Base-by-base conservation (phyloP, 2,329 filamentous ascomycete genomes). In the Thelonectria rubi region DNA sequence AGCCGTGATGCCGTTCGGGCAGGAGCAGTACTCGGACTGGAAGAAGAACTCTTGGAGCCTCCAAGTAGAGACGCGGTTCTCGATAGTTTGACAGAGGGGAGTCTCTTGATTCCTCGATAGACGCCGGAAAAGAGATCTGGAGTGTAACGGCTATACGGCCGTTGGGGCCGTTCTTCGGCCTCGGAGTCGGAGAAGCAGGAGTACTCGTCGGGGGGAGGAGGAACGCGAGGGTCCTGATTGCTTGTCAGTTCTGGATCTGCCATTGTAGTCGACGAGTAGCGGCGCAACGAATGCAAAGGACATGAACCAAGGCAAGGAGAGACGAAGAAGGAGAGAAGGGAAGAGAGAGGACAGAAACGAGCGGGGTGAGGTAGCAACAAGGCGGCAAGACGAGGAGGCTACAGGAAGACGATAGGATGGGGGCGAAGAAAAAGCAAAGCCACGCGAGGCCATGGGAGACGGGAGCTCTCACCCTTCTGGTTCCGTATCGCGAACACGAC, bases 111-210 rank as follows among this genome's bases (percentile, higher is more conserved):
- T 64, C 81, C 82, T 65, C 82, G 81, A 70, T 84, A 84, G 66
- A 84, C 81, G 66, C 81, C 81, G 47, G 82, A 81, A 55, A 86
- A 70, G 60, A 84, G 74, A 55, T 85, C 82, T 63, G 82, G 78
- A 20, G 80, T 67, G 69, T 71, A 72, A 51, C 65, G 76, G 60
- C 67, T 74, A 64, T 70, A 69, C 67, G 71, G 63, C 50, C 63
- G 54, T 40, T 60, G 62, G 45, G 55, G 66, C 54, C 73, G 75
- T 32, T 80, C 75, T 66, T 84, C 81, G 66, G 75, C 71, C 58
- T 81, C 78, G 60, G 79, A 78, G 62, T 84, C 82, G 68, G 81
- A 80, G 65, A 79, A 77, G 57, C 75, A 77, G 57, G 77, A 77
- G 65, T 72, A 66, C 65, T 78, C 75, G 65, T 71, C 66, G 37